phyloP scores from a whole-genome alignment of 192 early-diverging fungal genomes.

The Helicostylum pulchrum region DNA sequence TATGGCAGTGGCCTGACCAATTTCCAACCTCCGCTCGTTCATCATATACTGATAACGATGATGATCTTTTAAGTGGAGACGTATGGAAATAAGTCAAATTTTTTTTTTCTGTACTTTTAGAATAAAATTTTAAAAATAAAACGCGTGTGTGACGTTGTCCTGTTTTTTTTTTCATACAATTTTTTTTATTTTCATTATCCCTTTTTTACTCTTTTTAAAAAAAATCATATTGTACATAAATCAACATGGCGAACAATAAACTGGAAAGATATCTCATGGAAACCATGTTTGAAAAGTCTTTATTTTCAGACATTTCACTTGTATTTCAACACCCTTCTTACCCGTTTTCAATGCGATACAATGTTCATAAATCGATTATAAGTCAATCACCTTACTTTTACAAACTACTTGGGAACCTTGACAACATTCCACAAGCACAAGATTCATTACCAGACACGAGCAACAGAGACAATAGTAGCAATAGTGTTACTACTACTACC shows the following conservation, averaged over 20 bases:
- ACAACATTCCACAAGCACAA: not conserved
- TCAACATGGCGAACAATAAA: not conserved
- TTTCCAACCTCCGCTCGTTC: not conserved
- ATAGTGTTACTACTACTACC: too few relatives aligned
- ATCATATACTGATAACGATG: not conserved
- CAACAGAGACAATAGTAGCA: not conserved
- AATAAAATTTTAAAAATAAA: not conserved
- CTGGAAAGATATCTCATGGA: constrained; percentile 20
- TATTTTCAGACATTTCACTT: constrained; percentile 31
- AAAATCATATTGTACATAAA: too few relatives aligned
- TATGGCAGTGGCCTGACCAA: constrained; percentile 14
- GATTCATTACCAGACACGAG: not conserved
- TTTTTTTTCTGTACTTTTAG: not conserved
- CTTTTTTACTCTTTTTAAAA: not conserved
- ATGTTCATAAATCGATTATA: constrained; percentile 30
- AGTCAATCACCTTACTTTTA: constrained; percentile 29
- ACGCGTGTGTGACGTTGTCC: not conserved
- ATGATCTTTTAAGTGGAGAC: constrained; percentile 9
- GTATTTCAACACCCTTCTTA: constrained; percentile 26
- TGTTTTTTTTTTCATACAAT: not conserved
- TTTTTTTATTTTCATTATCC: not conserved
- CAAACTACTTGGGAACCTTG: constrained; percentile 16
- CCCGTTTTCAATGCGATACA: constrained; percentile 30
- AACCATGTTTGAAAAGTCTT: constrained; percentile 28
- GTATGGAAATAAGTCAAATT: constrained; percentile 9